Base-by-base conservation (phyloP, 129 eudicot genomes). In the Calendula officinalis region DNA sequence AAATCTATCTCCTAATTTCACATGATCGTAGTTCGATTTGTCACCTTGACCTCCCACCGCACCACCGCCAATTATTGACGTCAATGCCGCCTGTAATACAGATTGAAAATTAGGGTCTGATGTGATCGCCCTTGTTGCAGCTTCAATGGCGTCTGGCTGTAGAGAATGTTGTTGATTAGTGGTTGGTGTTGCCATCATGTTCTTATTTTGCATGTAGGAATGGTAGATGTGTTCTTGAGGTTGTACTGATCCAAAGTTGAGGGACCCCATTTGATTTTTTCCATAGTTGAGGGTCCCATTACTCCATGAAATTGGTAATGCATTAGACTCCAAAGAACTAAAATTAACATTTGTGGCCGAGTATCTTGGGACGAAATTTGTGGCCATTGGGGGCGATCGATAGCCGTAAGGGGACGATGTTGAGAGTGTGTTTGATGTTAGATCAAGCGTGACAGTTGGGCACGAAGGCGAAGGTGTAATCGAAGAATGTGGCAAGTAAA, bases 71-170 rank as follows among this genome's bases (percentile, higher is more conserved):
- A 91, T 87, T 69, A 91, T 76, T 5, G 98, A 87, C 8, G 89
- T 47, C 12, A 91, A 63, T 12, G 98, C 96, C 0, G 95, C 91
- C 15, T 84, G 94, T 66, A 91, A 52, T 43, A 83, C 96, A 2
- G 96, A 78, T 6, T 85, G 98, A 55, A 91, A 91, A 78, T 73
- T 84, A 9, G 98, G 98, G 82, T 91, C 86, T 3, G 98, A 81
- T 3, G 98, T 88, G 34, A 91, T 83, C 7, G 86, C 91, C 58
- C 81, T 88, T 7, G 96, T 89, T 17, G 98, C 98, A 13, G 94
- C 94, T 52, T 89, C 91, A 56, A 91, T 77, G 3, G 86, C 71
- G 47, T 91, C 96, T 4, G 77, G 75, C 43, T 69, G 81, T 60
- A 80, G 44, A 70, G 85, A 58, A 37, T 78, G 76, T 56, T 78